Conservation (phyloP, 768 basidiomycete species). For the Boletus eberwhitei region DNA sequence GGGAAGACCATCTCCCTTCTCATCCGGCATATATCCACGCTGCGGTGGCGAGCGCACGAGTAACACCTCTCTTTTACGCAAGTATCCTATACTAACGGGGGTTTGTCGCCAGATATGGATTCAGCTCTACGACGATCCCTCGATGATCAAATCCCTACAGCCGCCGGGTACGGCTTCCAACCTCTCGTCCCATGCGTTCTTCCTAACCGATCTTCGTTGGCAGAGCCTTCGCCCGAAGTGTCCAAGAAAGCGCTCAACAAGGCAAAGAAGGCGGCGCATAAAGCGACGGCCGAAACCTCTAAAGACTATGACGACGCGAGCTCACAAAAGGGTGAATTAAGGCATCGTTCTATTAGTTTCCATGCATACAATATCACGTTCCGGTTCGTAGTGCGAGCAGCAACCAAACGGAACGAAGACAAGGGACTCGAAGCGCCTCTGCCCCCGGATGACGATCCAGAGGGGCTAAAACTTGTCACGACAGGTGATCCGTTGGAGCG, state of each 20-base stretch:
- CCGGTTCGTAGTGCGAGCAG: constrained; percentile 22
- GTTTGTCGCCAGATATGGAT: constrained; percentile 61
- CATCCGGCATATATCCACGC: constrained; percentile 75
- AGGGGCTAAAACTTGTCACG: constrained; percentile 67
- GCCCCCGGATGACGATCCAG: constrained; percentile 78
- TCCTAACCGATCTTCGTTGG: neutral
- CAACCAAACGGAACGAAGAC: constrained; percentile 48
- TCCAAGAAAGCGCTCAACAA: constrained; percentile 86
- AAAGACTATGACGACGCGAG: constrained; percentile 36
- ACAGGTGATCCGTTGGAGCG: constrained; percentile 66
- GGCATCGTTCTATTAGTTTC: constrained; percentile 12
- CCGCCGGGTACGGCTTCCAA: constrained; percentile 34
- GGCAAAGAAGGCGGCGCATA: constrained; percentile 76
- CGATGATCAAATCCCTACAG: constrained; percentile 42
- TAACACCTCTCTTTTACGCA: constrained; percentile 31
- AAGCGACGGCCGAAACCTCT: constrained; percentile 45
- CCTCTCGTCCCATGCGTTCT: constrained; percentile 29
- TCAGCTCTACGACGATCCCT: constrained; percentile 66
- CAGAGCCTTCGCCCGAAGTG: constrained; percentile 18
- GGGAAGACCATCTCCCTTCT: constrained; percentile 77
- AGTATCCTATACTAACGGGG: constrained; percentile 11
- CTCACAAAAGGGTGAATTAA: constrained; percentile 59
- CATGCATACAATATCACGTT: constrained; percentile 9
- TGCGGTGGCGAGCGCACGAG: constrained; percentile 67
- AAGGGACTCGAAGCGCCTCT: constrained; percentile 59